phyloP scores from a whole-genome alignment of 257 asterid species.

The Henckelia pumila region DNA sequence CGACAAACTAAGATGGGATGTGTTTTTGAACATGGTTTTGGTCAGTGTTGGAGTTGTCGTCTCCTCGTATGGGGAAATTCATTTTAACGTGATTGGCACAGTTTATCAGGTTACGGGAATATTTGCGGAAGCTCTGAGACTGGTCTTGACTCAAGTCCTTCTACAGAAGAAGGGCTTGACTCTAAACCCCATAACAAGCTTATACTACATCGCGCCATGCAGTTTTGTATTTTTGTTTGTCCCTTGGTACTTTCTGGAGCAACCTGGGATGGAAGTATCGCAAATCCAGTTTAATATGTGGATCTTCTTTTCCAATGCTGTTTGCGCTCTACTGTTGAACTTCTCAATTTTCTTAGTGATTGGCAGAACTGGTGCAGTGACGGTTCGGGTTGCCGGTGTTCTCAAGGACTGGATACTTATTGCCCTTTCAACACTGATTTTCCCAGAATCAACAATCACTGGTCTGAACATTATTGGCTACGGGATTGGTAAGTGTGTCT shows the following conservation, averaged over 20 bases:
- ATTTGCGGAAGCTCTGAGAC: constrained; percentile 74
- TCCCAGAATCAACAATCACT: constrained; percentile 69
- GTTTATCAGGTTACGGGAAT: constrained; percentile 82
- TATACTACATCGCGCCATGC: constrained; percentile 84
- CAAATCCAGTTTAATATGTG: constrained; percentile 63
- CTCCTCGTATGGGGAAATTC: constrained; percentile 79
- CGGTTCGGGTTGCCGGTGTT: constrained; percentile 75
- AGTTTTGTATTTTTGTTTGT: constrained; percentile 61
- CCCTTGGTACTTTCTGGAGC: constrained; percentile 77
- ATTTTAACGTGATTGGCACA: constrained; percentile 73
- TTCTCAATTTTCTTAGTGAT: constrained; percentile 70
- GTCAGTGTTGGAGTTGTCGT: constrained; percentile 77
- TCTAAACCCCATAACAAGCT: constrained; percentile 74
- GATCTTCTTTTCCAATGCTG: constrained; percentile 76
- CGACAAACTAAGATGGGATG: constrained; percentile 69
- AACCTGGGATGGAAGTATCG: constrained; percentile 63
- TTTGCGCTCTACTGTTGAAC: constrained; percentile 64
- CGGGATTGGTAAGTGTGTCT: constrained; percentile 45
- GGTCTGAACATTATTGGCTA: constrained; percentile 65
- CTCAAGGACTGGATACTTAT: constrained; percentile 73
- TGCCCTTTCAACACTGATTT: constrained; percentile 62
- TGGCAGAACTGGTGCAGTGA: constrained; percentile 82
- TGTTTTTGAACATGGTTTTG: constrained; percentile 71
- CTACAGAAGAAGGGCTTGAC: constrained; percentile 78
- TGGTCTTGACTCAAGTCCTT: constrained; percentile 83